Evolutionary conservation across 805 yeast genomes (phyloP), one percentile per base, ranked within the genome.

Genomic region (Ogataea haglerorum): DNA sequence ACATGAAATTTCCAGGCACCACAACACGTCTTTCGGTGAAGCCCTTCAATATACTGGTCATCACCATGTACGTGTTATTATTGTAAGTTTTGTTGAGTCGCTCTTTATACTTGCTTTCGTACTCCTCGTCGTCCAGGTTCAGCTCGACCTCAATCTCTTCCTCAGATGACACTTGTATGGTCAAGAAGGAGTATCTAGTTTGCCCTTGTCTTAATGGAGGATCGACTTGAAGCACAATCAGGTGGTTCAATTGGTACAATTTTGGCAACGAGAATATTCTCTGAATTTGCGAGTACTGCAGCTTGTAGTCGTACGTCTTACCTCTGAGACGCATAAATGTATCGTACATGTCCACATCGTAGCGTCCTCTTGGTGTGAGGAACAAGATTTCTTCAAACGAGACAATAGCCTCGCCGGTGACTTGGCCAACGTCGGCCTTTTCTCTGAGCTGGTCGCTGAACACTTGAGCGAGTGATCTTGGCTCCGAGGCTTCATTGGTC

Each of bases 151-250:
- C 96, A 35, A 87, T 76, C 58, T 86, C 95, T 63, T 93, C 99
- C 49, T 89, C 96, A 40, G 81, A 78, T 46, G 83, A 77, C 58
- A 93, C 87, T 67, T 93, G 99, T 61, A 91, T 66, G 10, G 89
- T 91, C 59, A 93, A 69, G 61, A 87, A 93, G 29, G 96, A 95
- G 57, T 93, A 91, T 45, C 96, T 78, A 0, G 99, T 93, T 67
- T 93, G 98, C 41, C 99, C 99, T 67, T 93, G 99, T 62, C 98
- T 81, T 49, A 93, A 70, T 2, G 99, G 99, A 18, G 99, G 99
- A 52, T 91, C 97, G 33, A 93, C 84, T 57, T 95, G 96, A 45
- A 91, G 68, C 6, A 93, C 82, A 58, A 93, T 72, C 50, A 90
- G 69, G 61, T 91, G 95, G 60, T 91, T 95, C 30, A 85, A 72